Evolutionary conservation across 2,329 filamentous ascomycete genomes (phyloP).

Genomic region (Kalaharituber pfeilii): DNA sequence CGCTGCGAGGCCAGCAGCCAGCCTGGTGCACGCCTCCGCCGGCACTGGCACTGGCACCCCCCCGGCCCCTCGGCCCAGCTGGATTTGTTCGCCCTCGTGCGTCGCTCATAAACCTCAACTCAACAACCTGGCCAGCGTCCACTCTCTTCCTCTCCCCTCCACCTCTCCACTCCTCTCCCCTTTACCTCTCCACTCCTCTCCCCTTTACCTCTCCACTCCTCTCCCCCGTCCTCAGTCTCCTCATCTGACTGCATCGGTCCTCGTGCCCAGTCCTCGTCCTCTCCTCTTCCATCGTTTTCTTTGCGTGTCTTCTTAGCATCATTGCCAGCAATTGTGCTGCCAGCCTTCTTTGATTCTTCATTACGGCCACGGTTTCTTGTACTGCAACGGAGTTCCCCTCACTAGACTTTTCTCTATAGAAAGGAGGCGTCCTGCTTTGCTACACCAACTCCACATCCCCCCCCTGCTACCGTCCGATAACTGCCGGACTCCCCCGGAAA

Average conservation of each 20-base stretch:
- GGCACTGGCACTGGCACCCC: neutral
- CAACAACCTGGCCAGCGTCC: neutral
- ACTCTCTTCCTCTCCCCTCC: neutral
- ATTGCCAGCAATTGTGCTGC: constrained; percentile 18
- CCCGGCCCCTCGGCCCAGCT: too few species aligned
- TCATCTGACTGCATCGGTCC: constrained; percentile 18
- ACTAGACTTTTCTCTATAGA: neutral
- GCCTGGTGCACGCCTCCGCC: too few species aligned
- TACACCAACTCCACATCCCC: too few species aligned
- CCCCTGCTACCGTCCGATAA: too few species aligned
- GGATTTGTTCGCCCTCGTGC: too few species aligned
- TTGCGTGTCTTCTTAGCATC: neutral
- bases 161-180: neutral
- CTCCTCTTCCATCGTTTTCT: neutral
- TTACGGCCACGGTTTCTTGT: constrained; percentile 2
- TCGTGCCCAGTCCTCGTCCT: neutral
- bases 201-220: constrained; percentile 11
- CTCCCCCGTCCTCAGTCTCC: constrained; percentile 4
- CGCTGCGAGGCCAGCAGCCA: too few species aligned
- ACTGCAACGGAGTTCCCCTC: neutral
- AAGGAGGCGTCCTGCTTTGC: too few species aligned
- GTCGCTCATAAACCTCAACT: neutral
- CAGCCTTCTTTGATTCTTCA: constrained; percentile 11
- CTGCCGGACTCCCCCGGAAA: too few species aligned
- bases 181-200: neutral